phyloP scores from a whole-genome alignment of 2,329 filamentous ascomycete genomes.

The Diaporthe amygdali region DNA sequence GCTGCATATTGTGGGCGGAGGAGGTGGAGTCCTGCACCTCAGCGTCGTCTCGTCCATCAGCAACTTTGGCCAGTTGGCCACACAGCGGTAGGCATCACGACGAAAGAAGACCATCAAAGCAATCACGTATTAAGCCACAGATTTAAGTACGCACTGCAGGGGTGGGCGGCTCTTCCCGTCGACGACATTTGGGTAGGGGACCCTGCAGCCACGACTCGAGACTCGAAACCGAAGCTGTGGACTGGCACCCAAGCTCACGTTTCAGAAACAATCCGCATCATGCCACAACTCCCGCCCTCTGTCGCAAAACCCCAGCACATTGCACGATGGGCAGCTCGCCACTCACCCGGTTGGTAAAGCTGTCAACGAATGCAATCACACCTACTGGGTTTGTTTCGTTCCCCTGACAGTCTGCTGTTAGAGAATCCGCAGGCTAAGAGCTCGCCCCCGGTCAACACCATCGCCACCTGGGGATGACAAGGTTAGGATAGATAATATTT shows the following conservation, averaged over 20 bases:
- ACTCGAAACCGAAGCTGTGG: neutral
- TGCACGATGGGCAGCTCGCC: slow-evolving; percentile 2
- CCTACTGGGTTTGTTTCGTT: slow-evolving; percentile 1
- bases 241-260: neutral
- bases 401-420: neutral
- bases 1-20: neutral
- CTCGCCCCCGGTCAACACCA: neutral
- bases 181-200: neutral
- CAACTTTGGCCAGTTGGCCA: neutral
- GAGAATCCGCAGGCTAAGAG: neutral
- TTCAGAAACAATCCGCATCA: slow-evolving; percentile 1
- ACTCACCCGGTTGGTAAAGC: neutral
- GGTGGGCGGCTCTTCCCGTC: neutral
- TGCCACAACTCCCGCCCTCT: neutral
- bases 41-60: neutral
- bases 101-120: neutral
- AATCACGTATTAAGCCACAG: neutral
- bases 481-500: neutral
- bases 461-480: neutral
- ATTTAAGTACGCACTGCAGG: neutral
- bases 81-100: neutral
- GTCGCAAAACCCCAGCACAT: slow-evolving; percentile 20
- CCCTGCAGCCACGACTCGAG: neutral
- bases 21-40: neutral
- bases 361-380: neutral